Evolutionary conservation across 805 yeast genomes (phyloP), one percentile per base, ranked within the genome.

Genomic region (Candida pini): DNA sequence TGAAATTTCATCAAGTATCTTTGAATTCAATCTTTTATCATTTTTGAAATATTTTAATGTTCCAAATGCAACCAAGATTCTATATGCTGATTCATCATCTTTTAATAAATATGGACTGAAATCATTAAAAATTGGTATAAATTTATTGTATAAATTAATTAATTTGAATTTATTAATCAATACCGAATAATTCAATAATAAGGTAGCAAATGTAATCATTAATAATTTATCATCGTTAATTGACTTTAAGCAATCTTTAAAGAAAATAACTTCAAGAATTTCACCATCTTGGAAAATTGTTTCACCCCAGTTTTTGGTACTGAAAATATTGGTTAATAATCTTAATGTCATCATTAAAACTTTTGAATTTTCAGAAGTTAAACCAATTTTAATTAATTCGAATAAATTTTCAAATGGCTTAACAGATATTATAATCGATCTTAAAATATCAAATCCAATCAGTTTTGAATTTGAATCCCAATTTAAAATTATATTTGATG

Each of bases 51-150:
- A 53, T 14, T 69, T 48, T 24, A 78, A 43, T 30, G 85, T 83
- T 3, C 92, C 94, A 38, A 66, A 68, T 0, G 82, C 78, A 18
- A 84, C 64, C 9, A 70, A 43, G 16, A 78, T 44, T 49, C 95
- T 68, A 54, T 84, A 85, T 0, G 77, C 73, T 2, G 88, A 74
- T 55, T 85, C 95, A 26, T 76, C 69, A 25, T 71, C 71, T 1
- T 59, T 47, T 3, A 44, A 13, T 8, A 51, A 18, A 1, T 31
- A 34, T 5, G 43, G 30, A 12, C 42, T 44, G 13, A 41, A 38
- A n/a, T 28, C 35, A 29, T 48, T 45, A 13, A 50, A 24, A 7
- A 34, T 38, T 10, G 47, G 44, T 4, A 54, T 58, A 30, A 52
- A 54, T 18, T 54, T 54, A 0, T 41, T 38, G 56, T 2, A 58